Evolutionary conservation across 768 basidiomycete species (phyloP).

Genomic region (Epithele typhae): DNA sequence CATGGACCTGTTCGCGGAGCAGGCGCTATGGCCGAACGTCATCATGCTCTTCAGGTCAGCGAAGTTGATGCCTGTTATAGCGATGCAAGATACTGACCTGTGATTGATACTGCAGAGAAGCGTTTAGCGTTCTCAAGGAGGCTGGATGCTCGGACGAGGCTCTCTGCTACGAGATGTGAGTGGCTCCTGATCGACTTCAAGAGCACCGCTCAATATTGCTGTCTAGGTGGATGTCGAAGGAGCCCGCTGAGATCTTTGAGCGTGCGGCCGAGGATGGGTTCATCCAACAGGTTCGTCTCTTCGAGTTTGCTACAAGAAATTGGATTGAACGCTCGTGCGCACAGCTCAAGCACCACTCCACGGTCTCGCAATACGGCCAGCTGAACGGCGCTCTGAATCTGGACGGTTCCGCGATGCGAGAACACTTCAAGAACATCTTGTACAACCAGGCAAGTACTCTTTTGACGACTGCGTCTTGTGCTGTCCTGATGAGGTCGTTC

Average conservation of each 20-base stretch:
- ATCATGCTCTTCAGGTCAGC: constrained; percentile 54
- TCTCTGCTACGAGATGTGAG: constrained; percentile 60
- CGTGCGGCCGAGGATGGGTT: constrained; percentile 65
- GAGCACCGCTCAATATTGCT: not conserved
- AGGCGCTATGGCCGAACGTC: constrained; percentile 65
- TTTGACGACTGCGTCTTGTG: not conserved
- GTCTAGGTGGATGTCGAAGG: constrained; percentile 67
- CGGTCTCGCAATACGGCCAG: constrained; percentile 60
- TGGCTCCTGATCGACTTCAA: not conserved
- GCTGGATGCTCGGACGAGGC: constrained; percentile 66
- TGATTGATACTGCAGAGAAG: constrained; percentile 36
- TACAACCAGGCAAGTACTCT: constrained; percentile 49
- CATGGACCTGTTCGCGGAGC: constrained; percentile 64
- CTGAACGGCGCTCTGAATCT: constrained; percentile 53
- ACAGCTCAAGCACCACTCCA: constrained; percentile 58
- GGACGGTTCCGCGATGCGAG: constrained; percentile 43
- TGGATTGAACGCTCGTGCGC: not conserved
- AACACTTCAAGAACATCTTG: constrained; percentile 55
- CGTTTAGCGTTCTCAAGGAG: constrained; percentile 57
- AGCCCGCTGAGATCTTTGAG: constrained; percentile 67
- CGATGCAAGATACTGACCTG: too few relatives aligned
- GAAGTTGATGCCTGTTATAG: too few relatives aligned
- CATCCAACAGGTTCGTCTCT: constrained; percentile 42
- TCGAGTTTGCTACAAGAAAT: not conserved
- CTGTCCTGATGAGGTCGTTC: not conserved